phyloP scores from a whole-genome alignment of 306 rosid genomes.

The Potentilla sterilis region DNA sequence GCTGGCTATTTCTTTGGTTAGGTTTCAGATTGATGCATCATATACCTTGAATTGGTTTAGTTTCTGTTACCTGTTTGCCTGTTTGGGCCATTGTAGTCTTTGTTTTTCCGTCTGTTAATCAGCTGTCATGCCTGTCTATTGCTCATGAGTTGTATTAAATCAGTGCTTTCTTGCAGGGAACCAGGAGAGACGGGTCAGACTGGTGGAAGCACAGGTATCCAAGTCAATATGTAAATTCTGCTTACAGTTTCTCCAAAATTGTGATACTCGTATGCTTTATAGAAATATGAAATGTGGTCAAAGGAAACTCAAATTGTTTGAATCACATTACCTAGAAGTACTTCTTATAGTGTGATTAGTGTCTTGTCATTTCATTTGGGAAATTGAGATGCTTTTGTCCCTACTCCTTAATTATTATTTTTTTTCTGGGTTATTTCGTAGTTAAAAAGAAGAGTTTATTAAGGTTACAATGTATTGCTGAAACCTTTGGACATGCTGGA shows the following conservation, averaged over 20 bases:
- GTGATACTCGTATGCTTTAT: not conserved
- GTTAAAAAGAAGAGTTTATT: not conserved
- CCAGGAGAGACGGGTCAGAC: constrained; percentile 32
- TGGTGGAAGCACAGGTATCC: constrained; percentile 43
- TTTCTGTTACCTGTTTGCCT: not conserved
- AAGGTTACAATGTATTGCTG: not conserved
- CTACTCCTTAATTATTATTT: not conserved
- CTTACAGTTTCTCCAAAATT: not conserved
- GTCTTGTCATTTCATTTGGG: not conserved
- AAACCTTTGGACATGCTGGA: not conserved
- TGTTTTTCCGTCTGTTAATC: not conserved
- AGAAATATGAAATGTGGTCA: constrained; percentile 3
- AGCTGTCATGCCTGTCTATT: not conserved
- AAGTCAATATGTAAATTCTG: constrained; percentile 12
- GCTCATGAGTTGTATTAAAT: not conserved
- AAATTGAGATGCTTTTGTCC: not conserved
- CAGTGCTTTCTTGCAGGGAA: constrained; percentile 29
- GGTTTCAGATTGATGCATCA: not conserved
- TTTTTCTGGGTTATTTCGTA: not conserved
- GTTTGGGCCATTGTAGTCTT: not conserved
- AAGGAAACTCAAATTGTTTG: not conserved
- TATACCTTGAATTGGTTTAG: not conserved
- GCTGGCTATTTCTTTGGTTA: not conserved
- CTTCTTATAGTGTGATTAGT: not conserved
- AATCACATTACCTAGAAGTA: not conserved